Evolutionary conservation across 108 stramenopile genomes (phyloP).

Genomic region (Nitzschia sp.): DNA sequence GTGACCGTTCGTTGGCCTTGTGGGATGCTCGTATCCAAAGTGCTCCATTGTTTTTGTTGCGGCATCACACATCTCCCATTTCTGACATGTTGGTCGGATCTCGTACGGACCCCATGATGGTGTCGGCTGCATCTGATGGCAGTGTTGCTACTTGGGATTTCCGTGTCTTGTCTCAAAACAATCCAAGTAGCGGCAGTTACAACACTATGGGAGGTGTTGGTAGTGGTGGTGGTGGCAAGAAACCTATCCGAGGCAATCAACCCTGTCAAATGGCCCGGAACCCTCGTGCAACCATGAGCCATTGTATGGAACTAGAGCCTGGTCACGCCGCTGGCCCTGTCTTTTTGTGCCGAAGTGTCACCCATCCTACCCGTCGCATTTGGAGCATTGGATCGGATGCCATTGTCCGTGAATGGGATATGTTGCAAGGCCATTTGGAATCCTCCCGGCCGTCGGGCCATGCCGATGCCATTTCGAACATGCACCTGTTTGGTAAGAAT

Average conservation of each 20-base stretch:
- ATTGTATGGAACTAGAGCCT: slow-evolving; percentile 31
- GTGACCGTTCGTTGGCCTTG: slow-evolving; percentile 76
- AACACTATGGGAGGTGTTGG: slow-evolving; percentile 8
- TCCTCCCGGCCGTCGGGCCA: slow-evolving; percentile 50
- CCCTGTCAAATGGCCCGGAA: slow-evolving; percentile 42
- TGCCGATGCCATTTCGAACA: slow-evolving; percentile 61
- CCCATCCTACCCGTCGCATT: slow-evolving; percentile 34
- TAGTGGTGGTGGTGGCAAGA: slow-evolving; percentile 17
- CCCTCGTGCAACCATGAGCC: background rate
- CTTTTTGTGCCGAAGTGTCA: slow-evolving; percentile 23
- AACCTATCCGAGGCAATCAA: slow-evolving; percentile 54
- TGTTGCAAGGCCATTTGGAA: slow-evolving; percentile 45
- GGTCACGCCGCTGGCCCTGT: slow-evolving; percentile 32
- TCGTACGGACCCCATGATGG: slow-evolving; percentile 74
- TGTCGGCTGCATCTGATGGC: slow-evolving; percentile 79
- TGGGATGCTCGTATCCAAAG: slow-evolving; percentile 79
- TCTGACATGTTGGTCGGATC: slow-evolving; percentile 77
- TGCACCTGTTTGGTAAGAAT: slow-evolving; percentile 33
- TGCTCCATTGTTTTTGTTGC: slow-evolving; percentile 69
- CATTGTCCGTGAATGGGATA: slow-evolving; percentile 79
- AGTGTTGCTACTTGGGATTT: slow-evolving; percentile 87
- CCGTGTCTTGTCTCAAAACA: slow-evolving; percentile 51
- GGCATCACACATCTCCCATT: slow-evolving; percentile 74
- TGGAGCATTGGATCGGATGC: slow-evolving; percentile 70
- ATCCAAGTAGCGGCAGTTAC: too few relatives aligned